phyloP scores from a whole-genome alignment of 495 filamentous ascomycete species.

The Trichoderma reesei region DNA sequence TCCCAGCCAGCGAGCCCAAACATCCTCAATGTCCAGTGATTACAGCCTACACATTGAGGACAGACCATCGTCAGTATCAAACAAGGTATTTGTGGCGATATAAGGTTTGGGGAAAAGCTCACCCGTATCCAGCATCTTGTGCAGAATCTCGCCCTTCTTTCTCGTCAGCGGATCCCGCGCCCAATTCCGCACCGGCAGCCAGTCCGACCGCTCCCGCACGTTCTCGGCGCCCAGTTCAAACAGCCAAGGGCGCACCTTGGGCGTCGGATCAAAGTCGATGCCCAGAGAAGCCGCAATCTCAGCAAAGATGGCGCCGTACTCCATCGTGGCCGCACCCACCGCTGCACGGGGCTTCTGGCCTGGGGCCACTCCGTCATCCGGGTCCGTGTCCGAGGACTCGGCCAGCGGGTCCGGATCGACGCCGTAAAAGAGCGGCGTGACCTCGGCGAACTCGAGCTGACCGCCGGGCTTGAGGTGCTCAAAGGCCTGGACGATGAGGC shows the following conservation, averaged over 20 bases:
- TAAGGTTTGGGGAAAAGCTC: not conserved
- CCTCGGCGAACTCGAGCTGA: conserved; percentile 20
- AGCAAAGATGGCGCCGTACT: conserved; percentile 27
- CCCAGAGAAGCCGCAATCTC: conserved; percentile 25
- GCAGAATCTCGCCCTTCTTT: conserved; percentile 7
- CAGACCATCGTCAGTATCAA: not conserved
- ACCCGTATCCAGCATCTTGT: not conserved
- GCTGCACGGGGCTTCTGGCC: not conserved
- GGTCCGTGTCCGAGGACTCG: not conserved
- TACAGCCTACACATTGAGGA: not conserved
- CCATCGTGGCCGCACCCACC: conserved; percentile 16
- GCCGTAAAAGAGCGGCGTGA: conserved; percentile 8
- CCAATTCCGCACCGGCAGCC: conserved; percentile 19
- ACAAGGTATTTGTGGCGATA: not conserved
- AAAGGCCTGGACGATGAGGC: conserved; percentile 27
- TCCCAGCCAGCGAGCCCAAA: conserved; percentile 7
- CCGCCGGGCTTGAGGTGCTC: conserved; percentile 19
- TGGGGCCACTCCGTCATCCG: not conserved
- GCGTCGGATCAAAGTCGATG: conserved; percentile 32
- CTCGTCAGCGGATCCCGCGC: conserved; percentile 23
- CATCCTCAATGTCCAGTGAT: conserved; percentile 4
- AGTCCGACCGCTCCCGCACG: conserved; percentile 35
- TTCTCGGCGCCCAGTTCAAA: conserved; percentile 43
- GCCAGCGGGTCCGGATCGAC: conserved; percentile 4
- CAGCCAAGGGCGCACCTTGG: conserved; percentile 28